phyloP scores from a whole-genome alignment of 345 rosid species.

The Dipteronia sinensis region DNA sequence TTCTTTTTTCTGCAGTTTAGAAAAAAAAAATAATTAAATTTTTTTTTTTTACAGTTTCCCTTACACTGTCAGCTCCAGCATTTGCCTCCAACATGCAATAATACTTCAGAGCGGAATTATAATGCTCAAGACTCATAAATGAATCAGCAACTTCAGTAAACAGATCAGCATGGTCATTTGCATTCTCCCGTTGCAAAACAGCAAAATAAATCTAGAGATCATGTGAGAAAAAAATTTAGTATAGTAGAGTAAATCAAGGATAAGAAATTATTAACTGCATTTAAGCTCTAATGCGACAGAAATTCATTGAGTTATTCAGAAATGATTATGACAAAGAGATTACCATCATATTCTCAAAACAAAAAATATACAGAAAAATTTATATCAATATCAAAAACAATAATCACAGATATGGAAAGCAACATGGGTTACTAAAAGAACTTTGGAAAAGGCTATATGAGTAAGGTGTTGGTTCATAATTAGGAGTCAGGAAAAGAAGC shows the following conservation, averaged over 20 bases:
- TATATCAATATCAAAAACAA: not conserved
- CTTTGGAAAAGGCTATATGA: not conserved
- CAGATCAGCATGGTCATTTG: constrained; percentile 45
- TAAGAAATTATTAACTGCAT: not conserved
- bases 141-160: constrained; percentile 65
- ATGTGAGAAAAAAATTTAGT: constrained; percentile 21
- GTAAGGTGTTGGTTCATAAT: not conserved
- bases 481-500: not conserved
- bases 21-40: not conserved
- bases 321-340: not conserved
- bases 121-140: constrained; percentile 54
- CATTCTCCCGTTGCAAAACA: constrained; percentile 42
- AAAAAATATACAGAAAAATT: not conserved
- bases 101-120: constrained; percentile 64
- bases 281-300: not conserved
- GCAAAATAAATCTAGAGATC: constrained; percentile 54
- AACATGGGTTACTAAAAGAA: not conserved
- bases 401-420: not conserved
- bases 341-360: not conserved
- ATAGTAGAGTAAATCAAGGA: constrained; percentile 5
- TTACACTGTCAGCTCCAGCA: constrained; percentile 52
- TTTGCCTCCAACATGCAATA: constrained; percentile 62
- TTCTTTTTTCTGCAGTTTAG: not conserved
- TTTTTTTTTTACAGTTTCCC: constrained; percentile 32
- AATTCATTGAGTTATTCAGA: not conserved